phyloP scores from a whole-genome alignment of 495 filamentous ascomycete genomes.

The Chaetomium fimeti region DNA sequence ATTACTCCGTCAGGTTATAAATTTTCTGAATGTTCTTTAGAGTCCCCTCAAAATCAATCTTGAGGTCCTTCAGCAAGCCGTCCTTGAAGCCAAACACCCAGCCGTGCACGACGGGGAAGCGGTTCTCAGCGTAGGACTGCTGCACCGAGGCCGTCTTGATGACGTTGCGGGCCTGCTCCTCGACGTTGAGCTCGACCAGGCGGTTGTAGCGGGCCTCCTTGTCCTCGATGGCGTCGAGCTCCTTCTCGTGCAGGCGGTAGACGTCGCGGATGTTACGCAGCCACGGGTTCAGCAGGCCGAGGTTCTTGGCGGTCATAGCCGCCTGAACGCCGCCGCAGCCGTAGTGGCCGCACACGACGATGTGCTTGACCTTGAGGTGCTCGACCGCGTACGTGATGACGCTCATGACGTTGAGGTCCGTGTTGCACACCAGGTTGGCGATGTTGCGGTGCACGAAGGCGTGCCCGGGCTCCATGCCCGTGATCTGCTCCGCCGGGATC shows the following conservation, averaged over 20 bases:
- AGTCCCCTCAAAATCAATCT: constrained; percentile 48
- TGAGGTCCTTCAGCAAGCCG: constrained; percentile 54
- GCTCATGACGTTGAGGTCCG: constrained; percentile 59
- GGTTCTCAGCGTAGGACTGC: constrained; percentile 50
- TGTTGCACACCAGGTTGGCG: constrained; percentile 60
- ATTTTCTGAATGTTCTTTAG: constrained; percentile 55
- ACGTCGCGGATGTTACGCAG: constrained; percentile 61
- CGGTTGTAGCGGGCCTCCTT: constrained; percentile 50
- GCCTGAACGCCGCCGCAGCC: constrained; percentile 64
- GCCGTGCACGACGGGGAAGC: constrained; percentile 56
- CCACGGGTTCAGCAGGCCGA: constrained; percentile 61
- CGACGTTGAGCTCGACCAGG: constrained; percentile 60
- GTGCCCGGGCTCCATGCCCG: constrained; percentile 59
- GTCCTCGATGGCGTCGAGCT: constrained; percentile 53
- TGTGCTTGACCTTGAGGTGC: constrained; percentile 61
- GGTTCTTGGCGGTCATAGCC: constrained; percentile 56
- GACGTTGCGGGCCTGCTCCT: constrained; percentile 58
- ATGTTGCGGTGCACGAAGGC: constrained; percentile 65
- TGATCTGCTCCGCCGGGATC: constrained; percentile 60
- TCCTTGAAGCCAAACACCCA: constrained; percentile 58
- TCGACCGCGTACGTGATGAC: constrained; percentile 62
- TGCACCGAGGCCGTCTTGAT: constrained; percentile 59
- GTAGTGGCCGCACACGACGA: constrained; percentile 65
- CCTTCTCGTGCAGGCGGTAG: constrained; percentile 55
- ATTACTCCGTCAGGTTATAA: constrained; percentile 45